These are phyloP conservation scores for Leccinum huronense DNA, from an alignment of 1,284 basidiomycete species.

Conservation along the genomic window DNA sequence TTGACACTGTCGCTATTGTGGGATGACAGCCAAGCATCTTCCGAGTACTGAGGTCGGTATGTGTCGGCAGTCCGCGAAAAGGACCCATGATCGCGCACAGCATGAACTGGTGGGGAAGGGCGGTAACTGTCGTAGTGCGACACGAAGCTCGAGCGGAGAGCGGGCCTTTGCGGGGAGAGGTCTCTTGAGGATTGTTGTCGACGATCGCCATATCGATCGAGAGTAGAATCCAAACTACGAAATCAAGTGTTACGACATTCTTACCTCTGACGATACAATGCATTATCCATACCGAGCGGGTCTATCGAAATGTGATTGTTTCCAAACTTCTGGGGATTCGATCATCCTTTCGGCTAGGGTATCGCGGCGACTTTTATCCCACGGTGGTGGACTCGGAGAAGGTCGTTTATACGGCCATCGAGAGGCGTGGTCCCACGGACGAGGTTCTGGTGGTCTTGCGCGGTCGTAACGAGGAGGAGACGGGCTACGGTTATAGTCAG, in stretches of 20 bases:
- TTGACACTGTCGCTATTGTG: conserved; percentile 21
- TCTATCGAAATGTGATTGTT: conserved; percentile 48
- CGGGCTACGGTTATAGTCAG: conserved; percentile 43
- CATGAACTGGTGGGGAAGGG: conserved; percentile 32
- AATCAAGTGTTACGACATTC: conserved; percentile 18
- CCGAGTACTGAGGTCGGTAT: conserved; percentile 42
- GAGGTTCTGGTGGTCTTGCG: conserved; percentile 33
- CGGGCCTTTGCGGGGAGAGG: conserved; percentile 36
- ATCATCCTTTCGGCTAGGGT: conserved; percentile 56
- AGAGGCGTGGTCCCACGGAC: conserved; percentile 35
- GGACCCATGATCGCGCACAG: conserved; percentile 34
- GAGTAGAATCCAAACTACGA: conserved; percentile 27
- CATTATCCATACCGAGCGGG: conserved; percentile 31
- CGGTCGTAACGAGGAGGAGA: conserved; percentile 52
- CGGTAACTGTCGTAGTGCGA: conserved; percentile 45
- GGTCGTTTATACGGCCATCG: conserved; percentile 35
- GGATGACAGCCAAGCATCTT: conserved; percentile 27
- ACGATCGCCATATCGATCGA: conserved; percentile 34
- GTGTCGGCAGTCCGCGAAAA: conserved; percentile 37
- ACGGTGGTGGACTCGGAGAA: conserved; percentile 37
- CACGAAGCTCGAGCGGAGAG: conserved; percentile 29
- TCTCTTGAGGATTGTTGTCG: conserved; percentile 35
- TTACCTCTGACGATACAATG: conserved; percentile 26
- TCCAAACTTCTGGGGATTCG: conserved; percentile 71
- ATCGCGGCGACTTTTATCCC: conserved; percentile 40